phyloP scores from a whole-genome alignment of 495 filamentous ascomycete genomes.

The Hypoxylon rickii region DNA sequence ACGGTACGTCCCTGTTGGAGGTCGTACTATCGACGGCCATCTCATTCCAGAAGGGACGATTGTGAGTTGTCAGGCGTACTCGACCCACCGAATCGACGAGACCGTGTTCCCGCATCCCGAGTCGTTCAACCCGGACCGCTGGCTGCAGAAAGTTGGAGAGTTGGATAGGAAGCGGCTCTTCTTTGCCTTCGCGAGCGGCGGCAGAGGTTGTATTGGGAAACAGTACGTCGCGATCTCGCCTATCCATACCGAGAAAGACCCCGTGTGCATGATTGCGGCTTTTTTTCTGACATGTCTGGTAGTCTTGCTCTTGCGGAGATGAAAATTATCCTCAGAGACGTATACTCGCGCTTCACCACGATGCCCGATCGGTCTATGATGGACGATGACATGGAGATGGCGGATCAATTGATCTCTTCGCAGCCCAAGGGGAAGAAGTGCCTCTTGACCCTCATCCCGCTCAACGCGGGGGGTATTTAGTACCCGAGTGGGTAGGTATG shows the following conservation, averaged over 20 bases:
- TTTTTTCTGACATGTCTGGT: constrained; percentile 6
- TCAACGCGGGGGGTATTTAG: constrained; percentile 7
- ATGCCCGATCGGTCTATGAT: constrained; percentile 56
- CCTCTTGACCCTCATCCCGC: constrained; percentile 46
- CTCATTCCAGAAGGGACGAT: constrained; percentile 53
- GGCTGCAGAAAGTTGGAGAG: constrained; percentile 58
- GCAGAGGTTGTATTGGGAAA: constrained; percentile 61
- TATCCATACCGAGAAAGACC: neutral
- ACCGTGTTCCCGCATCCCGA: constrained; percentile 60
- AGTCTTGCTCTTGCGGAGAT: constrained; percentile 70
- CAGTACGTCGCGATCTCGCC: constrained; percentile 48
- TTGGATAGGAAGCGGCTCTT: constrained; percentile 52
- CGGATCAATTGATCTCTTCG: constrained; percentile 65
- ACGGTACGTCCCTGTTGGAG: constrained; percentile 60
- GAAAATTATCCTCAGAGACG: constrained; percentile 61
- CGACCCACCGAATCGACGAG: constrained; percentile 56
- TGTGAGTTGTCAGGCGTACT: constrained; percentile 60
- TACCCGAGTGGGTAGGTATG: too few species aligned
- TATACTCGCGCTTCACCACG: constrained; percentile 63
- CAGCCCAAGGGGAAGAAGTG: constrained; percentile 61
- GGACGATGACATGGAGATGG: constrained; percentile 57
- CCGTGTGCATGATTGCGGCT: neutral
- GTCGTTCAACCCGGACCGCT: constrained; percentile 64
- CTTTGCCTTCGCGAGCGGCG: constrained; percentile 60
- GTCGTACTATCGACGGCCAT: constrained; percentile 53